Conservation (phyloP, 2,329 filamentous ascomycete species). For the Catunica adiposa region DNA sequence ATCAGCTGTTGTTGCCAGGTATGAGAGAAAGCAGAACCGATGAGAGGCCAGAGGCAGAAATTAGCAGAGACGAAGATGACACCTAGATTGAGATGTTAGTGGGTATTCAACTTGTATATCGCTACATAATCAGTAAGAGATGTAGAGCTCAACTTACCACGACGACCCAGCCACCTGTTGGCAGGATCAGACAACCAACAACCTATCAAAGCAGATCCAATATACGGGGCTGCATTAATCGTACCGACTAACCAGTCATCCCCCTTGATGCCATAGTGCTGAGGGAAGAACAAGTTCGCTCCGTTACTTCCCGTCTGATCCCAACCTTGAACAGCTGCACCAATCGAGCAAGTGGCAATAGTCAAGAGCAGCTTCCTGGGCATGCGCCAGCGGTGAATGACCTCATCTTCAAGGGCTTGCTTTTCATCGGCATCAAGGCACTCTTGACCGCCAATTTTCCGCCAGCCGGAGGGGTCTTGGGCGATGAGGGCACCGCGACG, state of each 20-base stretch:
- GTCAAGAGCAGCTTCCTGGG: constrained; percentile 28
- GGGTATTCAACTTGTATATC: too few relatives aligned
- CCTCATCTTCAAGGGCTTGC: constrained; percentile 23
- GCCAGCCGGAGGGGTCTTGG: constrained; percentile 17
- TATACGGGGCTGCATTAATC: constrained; percentile 28
- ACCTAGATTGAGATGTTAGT: constrained; percentile 18
- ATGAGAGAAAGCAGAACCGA: constrained; percentile 42
- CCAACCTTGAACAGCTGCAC: constrained; percentile 43
- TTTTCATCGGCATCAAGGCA: constrained; percentile 24
- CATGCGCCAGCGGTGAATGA: constrained; percentile 43
- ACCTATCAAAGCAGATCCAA: constrained; percentile 25
- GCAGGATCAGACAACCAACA: constrained; percentile 43
- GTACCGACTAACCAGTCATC: constrained; percentile 28
- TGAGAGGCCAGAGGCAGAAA: constrained; percentile 44
- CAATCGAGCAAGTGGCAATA: constrained; percentile 38
- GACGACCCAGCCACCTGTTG: constrained; percentile 47
- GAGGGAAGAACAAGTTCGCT: constrained; percentile 43
- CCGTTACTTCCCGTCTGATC: constrained; percentile 47
- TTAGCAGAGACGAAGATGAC: constrained; percentile 47
- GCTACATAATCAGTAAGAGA: background rate
- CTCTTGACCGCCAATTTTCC: constrained; percentile 18
- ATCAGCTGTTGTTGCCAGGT: constrained; percentile 41
- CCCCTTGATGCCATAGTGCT: constrained; percentile 23
- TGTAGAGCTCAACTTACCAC: constrained; percentile 22
- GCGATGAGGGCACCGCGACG: constrained; percentile 25